Base-by-base conservation (phyloP, 2,329 filamentous ascomycete genomes). In the Coniochaeta pulveracea region DNA sequence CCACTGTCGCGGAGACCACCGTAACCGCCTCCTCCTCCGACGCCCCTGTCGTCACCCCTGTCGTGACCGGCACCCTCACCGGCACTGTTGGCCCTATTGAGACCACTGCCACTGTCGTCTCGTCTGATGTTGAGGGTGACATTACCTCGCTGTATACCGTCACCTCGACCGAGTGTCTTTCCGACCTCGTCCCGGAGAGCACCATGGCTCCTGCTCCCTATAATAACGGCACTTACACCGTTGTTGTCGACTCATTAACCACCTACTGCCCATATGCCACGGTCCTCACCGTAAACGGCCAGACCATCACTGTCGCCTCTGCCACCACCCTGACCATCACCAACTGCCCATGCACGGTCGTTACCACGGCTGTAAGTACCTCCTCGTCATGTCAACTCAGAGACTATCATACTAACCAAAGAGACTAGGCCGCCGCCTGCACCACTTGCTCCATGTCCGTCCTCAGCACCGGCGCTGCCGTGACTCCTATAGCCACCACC, bases 291-390 rank as follows among this genome's bases (percentile, higher is more conserved):
- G 56, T 67, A 51, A 63, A 63, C 47, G 53, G 55, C 47, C 60
- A 64, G 50, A 57, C 57, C 31, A 76, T 69, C 60, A 64, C 66
- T 30, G 61, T 74, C 44, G 67, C 64, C 34, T 57, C 63, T 49
- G 62, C 72, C 39, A 55, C 69, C 44, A 66, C 65, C 35, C 53
- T 75, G 42, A 73, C 66, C 46, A 63, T 78, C 36, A 62, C 58
- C 23, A 56, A 70, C 49, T 72, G 67, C 54, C 64, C 66, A 37
- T 71, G 66, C 58, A 69, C 66, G 27, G 40, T 56, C 19, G 40
- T 56, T n/a, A n/a, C n/a, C 25, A 47, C 40, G 3, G 37, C 41
- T n/a, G 43, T 45, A 38, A 27, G 43, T 35, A 11, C 19, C 25
- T 11, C 11, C 6, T 33, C 22, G 23, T 25, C 18, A 15, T 23